A percentile compares a stretch with the other conserved stretches of the same genome.
Conservation (phyloP, 2,329 filamentous ascomycete species). For the Fusarium sp. region DNA sequence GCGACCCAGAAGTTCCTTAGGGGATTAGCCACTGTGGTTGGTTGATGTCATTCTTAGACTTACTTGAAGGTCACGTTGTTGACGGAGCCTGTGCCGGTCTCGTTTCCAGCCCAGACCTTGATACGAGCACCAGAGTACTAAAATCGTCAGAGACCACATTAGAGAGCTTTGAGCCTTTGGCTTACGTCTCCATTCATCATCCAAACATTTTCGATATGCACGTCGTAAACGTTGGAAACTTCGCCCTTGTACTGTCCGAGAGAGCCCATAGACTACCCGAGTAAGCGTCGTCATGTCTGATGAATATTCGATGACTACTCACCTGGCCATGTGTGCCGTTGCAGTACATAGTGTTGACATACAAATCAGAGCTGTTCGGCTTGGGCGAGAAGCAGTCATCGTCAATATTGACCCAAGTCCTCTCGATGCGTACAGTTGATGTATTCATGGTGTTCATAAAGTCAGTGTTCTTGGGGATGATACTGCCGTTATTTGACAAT, state of each 20-base stretch:
- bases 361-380: no score
- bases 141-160: background rate
- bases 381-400: no score
- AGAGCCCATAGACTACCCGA: no score
- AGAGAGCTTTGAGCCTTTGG: background rate
- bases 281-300: no score
- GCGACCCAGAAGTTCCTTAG: conserved; percentile 45
- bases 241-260: no score
- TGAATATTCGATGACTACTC: no score
- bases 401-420: no score
- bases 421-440: no score
- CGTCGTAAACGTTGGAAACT: conserved; percentile 33
- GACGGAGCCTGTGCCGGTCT: conserved; percentile 45
- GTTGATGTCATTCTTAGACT: background rate
- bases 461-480: conserved; percentile 47
- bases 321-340: no score
- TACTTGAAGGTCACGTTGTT: conserved; percentile 44
- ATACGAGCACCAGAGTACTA: conserved; percentile 42
- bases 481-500: conserved; percentile 3
- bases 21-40: background rate
- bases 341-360: no score
- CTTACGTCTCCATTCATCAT: conserved; percentile 41
- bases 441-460: no score
- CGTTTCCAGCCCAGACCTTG: conserved; percentile 46
- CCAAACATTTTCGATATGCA: conserved; percentile 47